Evolutionary conservation across 768 basidiomycete genomes (phyloP), one percentile per base, ranked within the genome.

Genomic region (Rhodotorula taiwanensis): DNA sequence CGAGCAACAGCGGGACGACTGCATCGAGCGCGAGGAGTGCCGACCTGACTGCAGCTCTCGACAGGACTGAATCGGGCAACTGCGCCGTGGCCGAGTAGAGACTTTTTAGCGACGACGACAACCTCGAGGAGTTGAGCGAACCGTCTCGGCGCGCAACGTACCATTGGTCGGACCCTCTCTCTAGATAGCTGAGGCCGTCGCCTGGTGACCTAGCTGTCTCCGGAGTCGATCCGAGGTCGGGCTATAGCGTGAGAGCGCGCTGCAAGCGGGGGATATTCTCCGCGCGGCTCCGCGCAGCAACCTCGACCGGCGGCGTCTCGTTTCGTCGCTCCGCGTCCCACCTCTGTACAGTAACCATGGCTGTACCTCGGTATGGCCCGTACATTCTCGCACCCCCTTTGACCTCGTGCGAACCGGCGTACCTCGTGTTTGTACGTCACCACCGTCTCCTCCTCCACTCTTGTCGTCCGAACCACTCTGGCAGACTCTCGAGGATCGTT

Each of bases 311-410:
- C n/a, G n/a, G n/a, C n/a, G n/a, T n/a, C n/a, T n/a, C n/a, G n/a
- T n/a, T n/a, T n/a, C n/a, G n/a, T n/a, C n/a, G n/a, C n/a, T n/a
- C n/a, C n/a, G n/a, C n/a, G n/a, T n/a, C n/a, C n/a, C n/a, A n/a
- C n/a, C n/a, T n/a, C n/a, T n/a, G n/a, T n/a, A n/a, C n/a, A 43
- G n/a, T n/a, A 18, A 34, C 23, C 28, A 60, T 60, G 59, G 18
- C 44, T 0, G 25, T 45, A 27, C 57, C 49, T 10, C 4, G 5
- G 48, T 62, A 62, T 36, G 49, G 28, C 3, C 55, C 61, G 5
- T 62, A 45, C 55, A n/a, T 62, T 23, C 18, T 57, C 20, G 50
- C 50, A 4, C 61, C 55, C 2, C 61, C 61, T 4, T 20, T 62
- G 30, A 55, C 54, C 20, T 44, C 15, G 20, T 56, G 61, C 25